Evolutionary conservation across 306 rosid genomes (phyloP).

Genomic region (Medicago arabica): DNA sequence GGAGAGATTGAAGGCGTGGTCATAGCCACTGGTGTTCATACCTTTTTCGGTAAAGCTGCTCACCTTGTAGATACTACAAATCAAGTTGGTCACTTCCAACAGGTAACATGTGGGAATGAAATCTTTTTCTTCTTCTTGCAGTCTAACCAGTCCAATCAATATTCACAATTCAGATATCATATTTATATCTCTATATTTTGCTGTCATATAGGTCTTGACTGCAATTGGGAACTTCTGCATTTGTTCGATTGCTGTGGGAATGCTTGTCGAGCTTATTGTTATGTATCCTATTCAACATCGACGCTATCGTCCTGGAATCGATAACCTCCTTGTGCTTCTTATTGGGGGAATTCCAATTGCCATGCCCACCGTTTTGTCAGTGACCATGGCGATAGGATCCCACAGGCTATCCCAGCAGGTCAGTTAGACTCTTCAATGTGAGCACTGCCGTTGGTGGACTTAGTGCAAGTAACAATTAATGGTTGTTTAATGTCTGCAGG

Average conservation of each 20-base stretch:
- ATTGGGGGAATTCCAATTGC: conserved; percentile 99
- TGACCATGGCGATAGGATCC: conserved; percentile 99
- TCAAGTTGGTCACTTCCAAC: conserved; percentile 98
- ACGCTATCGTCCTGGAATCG: conserved; percentile 89
- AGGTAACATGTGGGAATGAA: conserved; percentile 54
- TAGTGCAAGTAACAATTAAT: conserved; percentile 18
- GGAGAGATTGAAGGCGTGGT: conserved; percentile 98
- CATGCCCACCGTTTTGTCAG: conserved; percentile 98
- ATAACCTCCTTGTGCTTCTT: conserved; percentile 95
- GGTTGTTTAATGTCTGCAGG: conserved; percentile 61
- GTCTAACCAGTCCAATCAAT: background rate
- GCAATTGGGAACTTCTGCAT: conserved; percentile 98
- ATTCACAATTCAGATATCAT: conserved; percentile 30
- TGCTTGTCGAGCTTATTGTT: conserved; percentile 88
- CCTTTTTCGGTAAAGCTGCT: conserved; percentile 98
- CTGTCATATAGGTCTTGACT: conserved; percentile 78
- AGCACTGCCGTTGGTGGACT: conserved; percentile 10
- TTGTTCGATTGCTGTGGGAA: conserved; percentile 94
- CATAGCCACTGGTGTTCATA: conserved; percentile 97
- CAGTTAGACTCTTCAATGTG: conserved; percentile 37
- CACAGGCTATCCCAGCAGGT: conserved; percentile 98
- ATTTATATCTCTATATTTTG: background rate
- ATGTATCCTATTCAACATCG: conserved; percentile 99
- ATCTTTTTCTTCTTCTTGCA: background rate
- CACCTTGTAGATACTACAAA: conserved; percentile 96